A percentile compares a stretch with the other conserved stretches of the same genome.
Evolutionary conservation across 805 yeast species (phyloP).

Genomic region (Ogataea methanolica): DNA sequence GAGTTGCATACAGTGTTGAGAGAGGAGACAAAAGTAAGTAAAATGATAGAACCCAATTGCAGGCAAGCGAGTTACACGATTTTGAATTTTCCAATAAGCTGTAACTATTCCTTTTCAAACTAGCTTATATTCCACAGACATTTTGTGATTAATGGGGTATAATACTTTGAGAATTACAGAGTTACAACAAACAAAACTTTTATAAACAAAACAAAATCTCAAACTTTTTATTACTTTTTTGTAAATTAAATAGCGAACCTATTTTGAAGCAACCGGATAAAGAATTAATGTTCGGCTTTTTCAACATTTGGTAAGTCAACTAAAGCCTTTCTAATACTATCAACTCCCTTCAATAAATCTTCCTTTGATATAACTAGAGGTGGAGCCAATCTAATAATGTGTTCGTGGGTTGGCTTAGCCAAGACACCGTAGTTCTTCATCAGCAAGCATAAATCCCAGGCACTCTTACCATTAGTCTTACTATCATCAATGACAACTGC

Average conservation of each 20-base stretch:
- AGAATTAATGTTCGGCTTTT: conserved; percentile 35
- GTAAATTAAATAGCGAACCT: not conserved
- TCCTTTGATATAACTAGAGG: conserved; percentile 88
- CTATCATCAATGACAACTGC: conserved; percentile 88
- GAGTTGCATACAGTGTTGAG: too few relatives aligned
- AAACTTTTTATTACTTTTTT: not conserved
- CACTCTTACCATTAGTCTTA: conserved; percentile 82
- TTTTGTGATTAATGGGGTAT: too few relatives aligned
- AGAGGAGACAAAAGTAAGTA: too few relatives aligned
- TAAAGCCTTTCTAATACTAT: conserved; percentile 60
- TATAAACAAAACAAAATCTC: not conserved
- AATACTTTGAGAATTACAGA: too few relatives aligned
- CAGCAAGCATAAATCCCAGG: conserved; percentile 92
- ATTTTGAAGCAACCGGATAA: not conserved
- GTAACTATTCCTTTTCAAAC: too few relatives aligned
- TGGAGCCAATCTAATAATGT: conserved; percentile 93
- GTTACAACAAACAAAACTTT: too few relatives aligned
- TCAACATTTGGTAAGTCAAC: conserved; percentile 50
- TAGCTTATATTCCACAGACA: too few relatives aligned
- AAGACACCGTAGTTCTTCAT: conserved; percentile 86
- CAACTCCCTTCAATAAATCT: conserved; percentile 79
- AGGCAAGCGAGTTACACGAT: too few relatives aligned
- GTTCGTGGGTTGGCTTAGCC: conserved; percentile 96
- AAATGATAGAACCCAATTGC: too few relatives aligned
- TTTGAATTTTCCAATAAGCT: too few relatives aligned